phyloP scores from a whole-genome alignment of 768 basidiomycete genomes.

The Mycena pura region DNA sequence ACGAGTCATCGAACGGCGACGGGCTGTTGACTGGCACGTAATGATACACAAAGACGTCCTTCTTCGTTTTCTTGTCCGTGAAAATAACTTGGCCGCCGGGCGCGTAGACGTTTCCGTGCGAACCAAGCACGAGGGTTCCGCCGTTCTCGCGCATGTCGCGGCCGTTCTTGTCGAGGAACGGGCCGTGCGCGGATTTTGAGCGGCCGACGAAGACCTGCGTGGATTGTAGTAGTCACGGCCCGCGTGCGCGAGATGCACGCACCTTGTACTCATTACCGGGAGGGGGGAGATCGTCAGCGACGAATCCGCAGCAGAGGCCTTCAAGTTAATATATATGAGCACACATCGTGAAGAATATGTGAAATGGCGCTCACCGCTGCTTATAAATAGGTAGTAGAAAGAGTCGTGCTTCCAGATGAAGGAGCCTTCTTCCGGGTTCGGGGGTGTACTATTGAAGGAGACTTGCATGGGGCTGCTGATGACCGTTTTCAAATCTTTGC shows the following conservation, averaged over 20 bases:
- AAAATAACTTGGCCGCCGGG: constrained; percentile 23
- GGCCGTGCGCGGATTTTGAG: constrained; percentile 12
- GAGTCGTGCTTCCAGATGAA: constrained; percentile 20
- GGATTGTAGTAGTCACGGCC: no score
- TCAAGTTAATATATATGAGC: background rate
- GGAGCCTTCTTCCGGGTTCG: constrained; percentile 19
- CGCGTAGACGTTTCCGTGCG: constrained; percentile 23
- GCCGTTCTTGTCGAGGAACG: constrained; percentile 20
- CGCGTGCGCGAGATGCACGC: no score
- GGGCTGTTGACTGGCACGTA: constrained; percentile 22
- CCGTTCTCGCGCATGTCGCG: constrained; percentile 15
- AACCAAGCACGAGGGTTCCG: constrained; percentile 18
- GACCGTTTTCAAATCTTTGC: constrained; percentile 2
- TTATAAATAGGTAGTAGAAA: constrained; percentile 20
- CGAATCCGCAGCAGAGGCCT: constrained; percentile 22
- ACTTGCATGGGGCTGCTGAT: constrained; percentile 4
- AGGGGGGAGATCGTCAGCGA: constrained; percentile 14
- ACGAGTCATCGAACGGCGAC: constrained; percentile 13
- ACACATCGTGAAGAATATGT: background rate
- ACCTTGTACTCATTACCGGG: constrained; percentile 18
- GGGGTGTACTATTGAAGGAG: constrained; percentile 22
- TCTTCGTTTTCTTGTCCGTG: constrained; percentile 8
- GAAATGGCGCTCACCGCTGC: constrained; percentile 12
- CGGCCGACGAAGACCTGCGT: constrained; percentile 24
- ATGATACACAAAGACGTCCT: constrained; percentile 22